phyloP scores from a whole-genome alignment of 2,329 filamentous ascomycete genomes.

The Iodosphaeria phyllophila region DNA sequence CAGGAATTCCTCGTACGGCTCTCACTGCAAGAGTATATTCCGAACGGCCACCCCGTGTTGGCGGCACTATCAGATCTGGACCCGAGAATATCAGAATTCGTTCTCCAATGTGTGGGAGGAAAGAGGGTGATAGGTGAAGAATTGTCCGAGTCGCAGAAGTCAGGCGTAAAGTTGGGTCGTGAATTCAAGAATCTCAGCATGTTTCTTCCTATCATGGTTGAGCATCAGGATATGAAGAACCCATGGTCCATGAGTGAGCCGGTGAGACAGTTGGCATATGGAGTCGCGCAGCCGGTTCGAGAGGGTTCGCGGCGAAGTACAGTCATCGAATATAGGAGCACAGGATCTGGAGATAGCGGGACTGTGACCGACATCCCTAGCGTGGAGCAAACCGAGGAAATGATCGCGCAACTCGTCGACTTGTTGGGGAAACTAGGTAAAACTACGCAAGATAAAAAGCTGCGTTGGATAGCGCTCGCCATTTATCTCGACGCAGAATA shows the following conservation, averaged over 20 bases:
- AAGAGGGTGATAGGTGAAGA: too few relatives aligned
- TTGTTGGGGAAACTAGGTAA: conserved; percentile 9
- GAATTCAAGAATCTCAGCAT: conserved; percentile 14
- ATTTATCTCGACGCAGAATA: conserved; percentile 17
- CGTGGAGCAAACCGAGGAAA: conserved; percentile 5
- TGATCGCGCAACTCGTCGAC: conserved; percentile 9
- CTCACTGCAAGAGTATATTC: conserved; percentile 8
- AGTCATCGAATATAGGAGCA: conserved; percentile 20
- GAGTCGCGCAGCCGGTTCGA: conserved; percentile 12
- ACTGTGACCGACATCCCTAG: conserved; percentile 11
- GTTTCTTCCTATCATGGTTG: conserved; percentile 21
- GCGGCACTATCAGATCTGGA: conserved; percentile 9
- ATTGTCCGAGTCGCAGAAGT: conserved; percentile 3
- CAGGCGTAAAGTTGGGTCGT: conserved; percentile 6
- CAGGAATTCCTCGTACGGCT: conserved; percentile 9
- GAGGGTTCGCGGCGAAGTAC: conserved; percentile 1
- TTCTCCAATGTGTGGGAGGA: too few relatives aligned
- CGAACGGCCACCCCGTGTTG: conserved; percentile 9
- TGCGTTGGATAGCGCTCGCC: conserved; percentile 17
- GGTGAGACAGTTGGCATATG: conserved; percentile 18
- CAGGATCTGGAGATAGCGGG: conserved; percentile 14
- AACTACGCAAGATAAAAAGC: conserved; percentile 3
- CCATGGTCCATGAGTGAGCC: conserved; percentile 19
- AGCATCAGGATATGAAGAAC: conserved; percentile 17
- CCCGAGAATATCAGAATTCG: conserved; percentile 17